These are phyloP conservation scores for Moringa oleifera DNA, from an alignment of 345 rosid genomes.

Conservation along the genomic window DNA sequence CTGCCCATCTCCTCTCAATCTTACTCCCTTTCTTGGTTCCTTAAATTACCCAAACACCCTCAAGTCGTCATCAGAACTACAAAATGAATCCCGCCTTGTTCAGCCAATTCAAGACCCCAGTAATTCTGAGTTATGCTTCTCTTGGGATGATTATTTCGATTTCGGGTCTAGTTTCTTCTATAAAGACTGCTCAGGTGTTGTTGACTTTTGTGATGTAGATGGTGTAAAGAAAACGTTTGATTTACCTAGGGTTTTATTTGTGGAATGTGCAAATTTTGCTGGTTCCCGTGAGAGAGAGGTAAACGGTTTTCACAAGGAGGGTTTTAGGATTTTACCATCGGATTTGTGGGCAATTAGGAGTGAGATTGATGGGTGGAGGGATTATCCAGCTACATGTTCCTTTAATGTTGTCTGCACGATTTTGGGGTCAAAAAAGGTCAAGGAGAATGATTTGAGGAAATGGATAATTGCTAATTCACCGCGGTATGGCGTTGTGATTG, in stretches of 20 bases:
- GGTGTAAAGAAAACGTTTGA: constrained; percentile 24
- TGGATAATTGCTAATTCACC: constrained; percentile 69
- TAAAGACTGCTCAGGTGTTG: constrained; percentile 63
- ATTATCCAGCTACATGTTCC: constrained; percentile 51
- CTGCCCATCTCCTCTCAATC: constrained; percentile 50
- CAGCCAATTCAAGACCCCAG: constrained; percentile 15
- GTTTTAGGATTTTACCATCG: constrained; percentile 49
- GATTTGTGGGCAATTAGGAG: constrained; percentile 43
- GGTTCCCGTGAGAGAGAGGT: constrained; percentile 19
- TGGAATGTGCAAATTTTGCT: constrained; percentile 47
- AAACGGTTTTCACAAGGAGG: constrained; percentile 10
- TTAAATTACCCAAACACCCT: constrained; percentile 47
- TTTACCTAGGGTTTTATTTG: constrained; percentile 50
- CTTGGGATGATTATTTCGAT: constrained; percentile 44
- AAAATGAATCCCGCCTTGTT: constrained; percentile 4
- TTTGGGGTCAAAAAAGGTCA: constrained; percentile 24
- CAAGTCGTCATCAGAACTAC: constrained; percentile 16
- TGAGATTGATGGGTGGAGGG: constrained; percentile 67
- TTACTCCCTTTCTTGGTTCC: constrained; percentile 32
- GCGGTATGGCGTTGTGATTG: constrained; percentile 56
- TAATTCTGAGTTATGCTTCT: constrained; percentile 37
- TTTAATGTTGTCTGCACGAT: constrained; percentile 39
- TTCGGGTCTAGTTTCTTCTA: constrained; percentile 49
- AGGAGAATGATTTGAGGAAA: constrained; percentile 29
- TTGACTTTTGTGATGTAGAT: constrained; percentile 36